Base-by-base conservation (phyloP, 192 early-diverging fungal species). In the Entophlyctis luteolus region DNA sequence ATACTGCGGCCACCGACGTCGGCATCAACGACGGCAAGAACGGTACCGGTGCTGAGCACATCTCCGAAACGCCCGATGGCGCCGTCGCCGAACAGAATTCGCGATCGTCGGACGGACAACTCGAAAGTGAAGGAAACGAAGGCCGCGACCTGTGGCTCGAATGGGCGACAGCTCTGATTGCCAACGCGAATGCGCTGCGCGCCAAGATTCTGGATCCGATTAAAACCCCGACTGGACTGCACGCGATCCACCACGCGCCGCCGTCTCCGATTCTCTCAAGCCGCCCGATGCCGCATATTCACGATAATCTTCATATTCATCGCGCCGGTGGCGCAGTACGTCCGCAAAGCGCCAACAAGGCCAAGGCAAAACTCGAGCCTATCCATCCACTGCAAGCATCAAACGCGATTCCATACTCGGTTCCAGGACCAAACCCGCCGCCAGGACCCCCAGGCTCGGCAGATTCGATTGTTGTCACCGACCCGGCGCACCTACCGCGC, bases 401-500 rank as follows among this genome's bases (percentile, higher is more conserved):
- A 33, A 58, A 58, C 56, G 35, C 31, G 53, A 67, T 58, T 48
- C 55, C 67, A 20, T 68, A 59, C 55, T 28, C 32, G n/a, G 56
- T 59, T 1, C 34, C 36, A 14, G n/a, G 29, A 0, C 55, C 55
- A 14, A 54, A 68, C 34, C 55, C 55, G 20, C 54, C 67, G 10
- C 67, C 67, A 36, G 67, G 67, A 8, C 67, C 67, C 0, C 55
- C 56, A 31, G 53, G 53, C 1, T 32, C 29, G 18, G 55, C 45
- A 22, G 55, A 54, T 23, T 32, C 28, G 18, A 68, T 58, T n/a
- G 46, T 58, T 8, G 67, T 68, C 31, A 29, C 42, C 6, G 37
- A 68, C 32, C 67, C 67, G 2, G 37, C 56, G 8, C 55, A 56
- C 28, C 39, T 68, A 23, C 67, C 67, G 31, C 18, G 23, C 3